Percentiles rank a stretch among this genome's conserved stretches.
Conservation (phyloP, 148 eudicot genomes). For the Chenopodium quinoa region DNA sequence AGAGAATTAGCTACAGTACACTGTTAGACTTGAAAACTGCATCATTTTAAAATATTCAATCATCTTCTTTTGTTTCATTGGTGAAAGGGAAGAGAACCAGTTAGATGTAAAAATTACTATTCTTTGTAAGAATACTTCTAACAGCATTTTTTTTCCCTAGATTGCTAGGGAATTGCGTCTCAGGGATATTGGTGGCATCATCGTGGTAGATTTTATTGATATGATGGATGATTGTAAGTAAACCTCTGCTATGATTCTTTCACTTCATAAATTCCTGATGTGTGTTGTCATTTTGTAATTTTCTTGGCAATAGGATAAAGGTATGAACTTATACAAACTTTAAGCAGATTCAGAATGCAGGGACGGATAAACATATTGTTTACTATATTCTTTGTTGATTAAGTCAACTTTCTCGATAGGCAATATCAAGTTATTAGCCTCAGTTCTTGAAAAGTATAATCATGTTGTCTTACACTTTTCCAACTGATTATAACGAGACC, state of each 20-base stretch:
- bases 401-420: background rate
- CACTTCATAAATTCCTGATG: constrained; percentile 8
- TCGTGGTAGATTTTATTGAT: constrained; percentile 92
- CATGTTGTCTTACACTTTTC: background rate
- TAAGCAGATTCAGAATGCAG: background rate
- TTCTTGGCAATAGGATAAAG: background rate
- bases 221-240: constrained; percentile 86
- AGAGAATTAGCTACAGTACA: background rate
- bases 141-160: constrained; percentile 34
- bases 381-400: background rate
- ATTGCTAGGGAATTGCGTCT: constrained; percentile 93
- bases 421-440: background rate
- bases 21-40: background rate
- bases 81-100: background rate
- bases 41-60: background rate
- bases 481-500: background rate
- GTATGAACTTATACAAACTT: constrained; percentile 3
- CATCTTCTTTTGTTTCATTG: background rate
- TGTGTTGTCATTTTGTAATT: background rate
- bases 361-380: background rate
- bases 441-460: background rate
- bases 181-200: constrained; percentile 97
- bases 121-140: constrained; percentile 12
- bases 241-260: constrained; percentile 3
- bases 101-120: background rate